These are phyloP conservation scores for Amanita pseudoporphyria DNA, from an alignment of 768 basidiomycete genomes.

Conservation along the genomic window DNA sequence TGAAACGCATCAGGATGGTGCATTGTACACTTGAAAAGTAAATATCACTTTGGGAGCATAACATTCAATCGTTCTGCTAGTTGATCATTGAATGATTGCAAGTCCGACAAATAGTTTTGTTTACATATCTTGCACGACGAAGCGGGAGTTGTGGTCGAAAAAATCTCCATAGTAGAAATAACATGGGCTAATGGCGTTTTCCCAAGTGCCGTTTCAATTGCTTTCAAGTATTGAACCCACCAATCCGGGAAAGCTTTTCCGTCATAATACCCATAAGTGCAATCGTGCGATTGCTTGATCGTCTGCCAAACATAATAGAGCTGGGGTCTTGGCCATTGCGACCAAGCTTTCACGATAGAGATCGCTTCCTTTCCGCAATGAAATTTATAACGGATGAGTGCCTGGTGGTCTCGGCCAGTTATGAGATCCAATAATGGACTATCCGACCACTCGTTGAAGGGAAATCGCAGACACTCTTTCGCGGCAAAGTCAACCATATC, in stretches of 20 bases:
- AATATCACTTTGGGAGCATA: not conserved
- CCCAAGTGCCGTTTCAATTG: not conserved
- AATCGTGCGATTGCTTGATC: not conserved
- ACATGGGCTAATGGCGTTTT: conserved; percentile 1
- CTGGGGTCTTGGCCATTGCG: not conserved
- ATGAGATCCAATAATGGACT: not conserved
- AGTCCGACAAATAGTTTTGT: not conserved
- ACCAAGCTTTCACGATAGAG: not conserved
- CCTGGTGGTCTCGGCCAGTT: not conserved
- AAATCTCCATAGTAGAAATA: not conserved
- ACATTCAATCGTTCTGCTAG: not conserved
- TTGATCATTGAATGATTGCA: conserved; percentile 1
- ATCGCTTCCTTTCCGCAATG: conserved; percentile 1
- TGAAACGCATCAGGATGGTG: not conserved
- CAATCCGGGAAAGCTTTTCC: conserved; percentile 1
- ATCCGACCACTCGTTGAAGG: not conserved
- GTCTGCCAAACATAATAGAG: not conserved
- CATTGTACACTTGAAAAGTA: not conserved
- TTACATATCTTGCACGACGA: not conserved
- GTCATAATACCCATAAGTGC: not conserved
- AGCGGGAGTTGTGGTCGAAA: conserved; percentile 1
- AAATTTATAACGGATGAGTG: not conserved
- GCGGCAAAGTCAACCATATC: conserved; percentile 4
- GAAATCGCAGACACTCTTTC: not conserved
- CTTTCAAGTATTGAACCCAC: conserved; percentile 4